Evolutionary conservation across 345 rosid genomes (phyloP), one percentile per base, ranked within the genome.

Genomic region (Diplotaxis tenuifolia): DNA sequence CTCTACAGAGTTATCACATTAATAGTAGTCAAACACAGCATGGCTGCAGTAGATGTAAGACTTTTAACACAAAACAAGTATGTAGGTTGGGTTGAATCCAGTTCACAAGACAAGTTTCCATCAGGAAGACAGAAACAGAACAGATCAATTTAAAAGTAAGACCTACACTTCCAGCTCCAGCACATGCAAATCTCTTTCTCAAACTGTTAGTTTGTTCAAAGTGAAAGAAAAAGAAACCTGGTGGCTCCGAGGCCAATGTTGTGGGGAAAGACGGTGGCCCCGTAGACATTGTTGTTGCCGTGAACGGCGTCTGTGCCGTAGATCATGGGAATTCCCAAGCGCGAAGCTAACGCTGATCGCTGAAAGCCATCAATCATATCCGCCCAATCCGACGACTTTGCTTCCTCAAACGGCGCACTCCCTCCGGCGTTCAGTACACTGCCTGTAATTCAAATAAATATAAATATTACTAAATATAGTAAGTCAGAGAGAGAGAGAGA

Each of bases 301-400:
- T 93, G 98, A 70, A 93, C 97, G 6, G 98, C 98, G 85, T 94
- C 98, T 29, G 81, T 84, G 73, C 96, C 96, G 65, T 94, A 91
- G 10, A 94, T 81, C 2, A 91, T 58, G 0, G 98, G 97, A 38
- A 91, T 89, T 22, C 98, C 93, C 9, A 91, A 87, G 72, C 95
- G 84, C 4, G 96, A 84, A 52, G 80, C 80, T 5, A 89, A 84
- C 28, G 95, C 93, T 27, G 81, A 78, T 16, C 77, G 71, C 80
- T 94, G 96, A 58, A 81, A 87, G 10, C 84, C 83, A 29, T 91
- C 96, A 53, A 89, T 81, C 98, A 91, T 87, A 86, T 91, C 90
- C 0, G 93, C 96, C 91, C 95, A 91, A 75, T 85, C 93, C 11
- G 91, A 71, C 0, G 96, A 72, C 70, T 67, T 59, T 0, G 96